Conservation (phyloP, 306 rosid species). For the Astragalus membranaceus region DNA sequence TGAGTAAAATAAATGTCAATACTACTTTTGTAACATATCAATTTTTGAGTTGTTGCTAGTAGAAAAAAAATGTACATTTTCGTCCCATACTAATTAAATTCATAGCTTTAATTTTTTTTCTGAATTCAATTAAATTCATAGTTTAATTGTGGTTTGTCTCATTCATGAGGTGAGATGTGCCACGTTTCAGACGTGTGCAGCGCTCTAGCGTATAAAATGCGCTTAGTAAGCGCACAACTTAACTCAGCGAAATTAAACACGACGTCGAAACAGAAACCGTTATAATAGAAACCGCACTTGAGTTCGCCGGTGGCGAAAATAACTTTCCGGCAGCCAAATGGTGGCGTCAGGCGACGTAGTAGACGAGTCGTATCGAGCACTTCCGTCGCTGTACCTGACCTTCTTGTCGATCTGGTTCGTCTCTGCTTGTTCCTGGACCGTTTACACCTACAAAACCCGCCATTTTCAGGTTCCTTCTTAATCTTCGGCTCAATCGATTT, state of each 20-base stretch:
- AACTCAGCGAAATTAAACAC: background rate
- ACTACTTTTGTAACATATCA: no score
- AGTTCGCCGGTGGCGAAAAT: constrained; percentile 1
- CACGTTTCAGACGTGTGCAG: constrained; percentile 34
- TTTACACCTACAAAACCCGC: constrained; percentile 73
- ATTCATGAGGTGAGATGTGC: background rate
- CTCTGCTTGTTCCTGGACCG: constrained; percentile 85
- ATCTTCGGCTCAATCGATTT: background rate
- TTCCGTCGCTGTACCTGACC: constrained; percentile 69
- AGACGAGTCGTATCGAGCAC: constrained; percentile 68
- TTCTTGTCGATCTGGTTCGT: constrained; percentile 71
- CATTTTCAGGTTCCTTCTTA: constrained; percentile 61
- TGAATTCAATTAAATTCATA: no score
- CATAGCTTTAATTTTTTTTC: no score
- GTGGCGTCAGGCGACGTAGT: constrained; percentile 34
- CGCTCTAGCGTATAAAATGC: constrained; percentile 25
- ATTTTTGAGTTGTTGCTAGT: no score
- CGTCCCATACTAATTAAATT: no score
- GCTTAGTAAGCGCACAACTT: background rate
- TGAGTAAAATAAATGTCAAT: no score
- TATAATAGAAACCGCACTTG: background rate
- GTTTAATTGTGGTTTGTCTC: background rate
- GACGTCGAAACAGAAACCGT: background rate
- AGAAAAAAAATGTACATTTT: no score
- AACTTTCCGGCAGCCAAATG: constrained; percentile 24